Percentiles rank a stretch among this genome's conserved stretches.
Conservation (phyloP, 352 stramenopile genomes). For the Elongisporangium undulatum region DNA sequence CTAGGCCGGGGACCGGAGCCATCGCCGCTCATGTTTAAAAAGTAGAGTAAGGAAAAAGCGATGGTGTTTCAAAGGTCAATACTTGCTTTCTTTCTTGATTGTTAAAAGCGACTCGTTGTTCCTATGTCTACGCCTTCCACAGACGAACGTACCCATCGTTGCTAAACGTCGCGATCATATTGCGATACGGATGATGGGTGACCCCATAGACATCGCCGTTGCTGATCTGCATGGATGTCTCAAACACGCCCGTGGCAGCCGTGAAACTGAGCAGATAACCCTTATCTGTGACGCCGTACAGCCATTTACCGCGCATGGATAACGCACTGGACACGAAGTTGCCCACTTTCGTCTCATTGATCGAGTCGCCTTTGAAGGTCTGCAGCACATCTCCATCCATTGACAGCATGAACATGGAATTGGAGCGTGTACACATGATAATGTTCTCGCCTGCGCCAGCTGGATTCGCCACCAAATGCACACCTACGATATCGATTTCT, state of each 20-base stretch:
- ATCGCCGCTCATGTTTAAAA: conserved; percentile 39
- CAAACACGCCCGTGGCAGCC: conserved; percentile 44
- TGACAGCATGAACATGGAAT: conserved; percentile 76
- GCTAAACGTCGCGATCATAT: conserved; percentile 86
- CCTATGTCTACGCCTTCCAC: conserved; percentile 55
- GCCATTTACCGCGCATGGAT: conserved; percentile 76
- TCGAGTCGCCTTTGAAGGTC: conserved; percentile 62
- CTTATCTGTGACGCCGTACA: conserved; percentile 87
- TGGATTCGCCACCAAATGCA: conserved; percentile 51
- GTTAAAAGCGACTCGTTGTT: no score
- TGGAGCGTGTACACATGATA: conserved; percentile 83
- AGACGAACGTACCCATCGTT: conserved; percentile 81
- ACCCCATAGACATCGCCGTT: conserved; percentile 80
- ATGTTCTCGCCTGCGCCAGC: conserved; percentile 54
- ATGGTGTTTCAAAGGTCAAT: neutral
- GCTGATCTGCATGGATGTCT: conserved; percentile 78
- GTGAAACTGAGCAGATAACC: conserved; percentile 77
- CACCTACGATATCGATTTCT: conserved; percentile 79
- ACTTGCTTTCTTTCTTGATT: conserved; percentile 11
- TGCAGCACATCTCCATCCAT: conserved; percentile 55
- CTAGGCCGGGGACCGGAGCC: conserved; percentile 11
- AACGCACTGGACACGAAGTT: conserved; percentile 87
- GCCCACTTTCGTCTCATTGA: conserved; percentile 54
- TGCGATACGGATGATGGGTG: conserved; percentile 84
- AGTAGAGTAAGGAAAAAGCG: conserved; percentile 13